Evolutionary conservation across 1,284 basidiomycete species (phyloP).

Genomic region (Golubevia sp.): DNA sequence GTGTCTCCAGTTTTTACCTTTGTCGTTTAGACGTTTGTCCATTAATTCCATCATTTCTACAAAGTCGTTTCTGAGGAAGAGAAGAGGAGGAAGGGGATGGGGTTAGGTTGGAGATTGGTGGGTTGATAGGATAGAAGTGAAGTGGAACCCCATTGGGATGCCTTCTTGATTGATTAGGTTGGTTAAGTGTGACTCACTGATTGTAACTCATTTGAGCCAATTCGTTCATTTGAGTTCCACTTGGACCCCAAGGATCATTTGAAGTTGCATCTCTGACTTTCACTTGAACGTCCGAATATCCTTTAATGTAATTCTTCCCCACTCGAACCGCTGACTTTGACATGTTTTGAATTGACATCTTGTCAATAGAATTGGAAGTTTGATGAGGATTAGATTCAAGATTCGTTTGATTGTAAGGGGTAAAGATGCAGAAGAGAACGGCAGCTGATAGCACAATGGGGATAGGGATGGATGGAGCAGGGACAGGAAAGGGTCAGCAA

Average conservation of each 20-base stretch:
- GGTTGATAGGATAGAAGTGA: background rate
- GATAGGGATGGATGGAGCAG: no score
- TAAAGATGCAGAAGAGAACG: no score
- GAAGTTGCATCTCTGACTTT: slow-evolving; percentile 98
- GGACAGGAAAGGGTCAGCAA: no score
- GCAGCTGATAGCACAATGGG: no score
- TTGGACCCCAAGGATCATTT: slow-evolving; percentile 99
- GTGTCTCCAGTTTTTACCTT: slow-evolving; percentile 99
- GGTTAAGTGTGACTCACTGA: slow-evolving; percentile 71
- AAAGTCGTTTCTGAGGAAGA: slow-evolving; percentile 80
- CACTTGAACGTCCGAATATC: slow-evolving; percentile 70
- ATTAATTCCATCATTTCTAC: slow-evolving; percentile 99
- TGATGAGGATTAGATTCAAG: no score
- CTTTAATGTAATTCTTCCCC: slow-evolving; percentile 60
- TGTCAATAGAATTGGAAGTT: no score
- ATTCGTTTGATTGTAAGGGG: no score
- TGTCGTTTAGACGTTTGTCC: slow-evolving; percentile 97
- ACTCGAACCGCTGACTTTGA: slow-evolving; percentile 55
- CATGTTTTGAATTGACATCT: slow-evolving; percentile 57
- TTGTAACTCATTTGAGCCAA: slow-evolving; percentile 96
- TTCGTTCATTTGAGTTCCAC: slow-evolving; percentile 95
- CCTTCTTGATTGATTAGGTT: background rate
- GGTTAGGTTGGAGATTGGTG: background rate
- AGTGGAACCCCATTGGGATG: background rate
- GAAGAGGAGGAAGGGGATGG: background rate